Evolutionary conservation across 257 asterid genomes (phyloP), one percentile per base, ranked within the genome.

Genomic region (Petunia secreta): DNA sequence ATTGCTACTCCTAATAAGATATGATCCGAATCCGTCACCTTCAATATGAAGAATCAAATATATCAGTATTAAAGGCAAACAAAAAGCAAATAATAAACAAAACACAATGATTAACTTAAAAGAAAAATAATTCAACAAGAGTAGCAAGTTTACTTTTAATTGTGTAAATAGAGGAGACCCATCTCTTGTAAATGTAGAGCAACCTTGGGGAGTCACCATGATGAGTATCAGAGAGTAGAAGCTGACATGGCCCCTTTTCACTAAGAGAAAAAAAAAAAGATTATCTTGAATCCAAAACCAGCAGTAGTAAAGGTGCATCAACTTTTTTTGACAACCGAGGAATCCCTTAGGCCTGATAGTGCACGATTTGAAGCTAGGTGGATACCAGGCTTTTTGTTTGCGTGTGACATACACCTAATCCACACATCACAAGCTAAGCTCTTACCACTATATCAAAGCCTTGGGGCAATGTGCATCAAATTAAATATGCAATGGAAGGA

Each of bases 111-210:
- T 80, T 41, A 63, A 38, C 5, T 68, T 1, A 59, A 74, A 34
- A 71, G 54, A 4, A 25, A 54, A 62, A 8, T 14, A 14, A 37
- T 65, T 43, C 50, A 36, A 43, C 59, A n/a, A 60, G 57, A 74
- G 67, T 62, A 63, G 43, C 65, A 44, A 41, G 80, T 50, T 37
- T 53, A 87, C 97, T 92, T 91, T 84, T 88, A 55, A 91, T 88
- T 3, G 92, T 86, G 91, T 92, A 95, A 77, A 95, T 87, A 85
- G 91, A 89, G 75, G 97, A 89, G 48, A 84, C 87, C 99, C 99
- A 95, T 91, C 93, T 91, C 92, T 89, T 93, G 85, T 90, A 93
- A 63, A 95, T 89, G 83, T 89, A 95, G 79, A 95, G 89, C 91
- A 90, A 85, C 81, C 93, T 93, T 8, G 96, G 89, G 82, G 91